Evolutionary conservation across 352 stramenopile genomes (phyloP), one percentile per base, ranked within the genome.

Genomic region (Ophiocytium majus): DNA sequence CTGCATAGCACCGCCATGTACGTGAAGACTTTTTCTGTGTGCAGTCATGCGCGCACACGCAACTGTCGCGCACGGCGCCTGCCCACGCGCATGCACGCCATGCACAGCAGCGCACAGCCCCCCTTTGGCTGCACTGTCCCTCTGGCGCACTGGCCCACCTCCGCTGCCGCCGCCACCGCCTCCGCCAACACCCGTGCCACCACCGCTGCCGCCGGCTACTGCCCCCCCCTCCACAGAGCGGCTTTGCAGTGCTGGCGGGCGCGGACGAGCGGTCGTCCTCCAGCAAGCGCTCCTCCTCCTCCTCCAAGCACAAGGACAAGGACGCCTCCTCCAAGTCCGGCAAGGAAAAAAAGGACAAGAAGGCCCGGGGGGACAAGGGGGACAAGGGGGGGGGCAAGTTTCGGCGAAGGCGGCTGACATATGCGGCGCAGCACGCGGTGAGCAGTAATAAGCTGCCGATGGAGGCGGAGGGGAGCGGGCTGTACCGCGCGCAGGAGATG

Each of bases 281-380:
- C 43, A 79, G 80, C 64, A 50, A 85, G 0, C 79, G 74, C 31
- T 82, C 76, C 0, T 75, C 63, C 57, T 82, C 35, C 28, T 81
- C 64, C 19, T 50, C 35, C 81, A 85, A 85, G 81, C 50, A 84
- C 10, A 84, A 81, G 75, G 79, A 86, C 63, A 86, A 86, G 63
- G 79, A 82, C 74, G 76, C 14, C 76, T 50, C 75, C 32, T 23
- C 5, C 35, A 78, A 78, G 66, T 50, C 75, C 32, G 43, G 35
- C 35, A 78, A 78, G 66, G 82, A 85, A 0, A 78, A 78, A 17
- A 34, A 14, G 5, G 10, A 14, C 66, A 78, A 78, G 66, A 82
- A 86, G 76, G 57, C 79, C 0, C 79, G 75, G 34, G 57, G 50
- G 9, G 71, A 79, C 63, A 83, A 74, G 34, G 64, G 35, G n/a